Evolutionary conservation across 768 basidiomycete genomes (phyloP), one percentile per base, ranked within the genome.

Genomic region (Cystobasidium onofrii): DNA sequence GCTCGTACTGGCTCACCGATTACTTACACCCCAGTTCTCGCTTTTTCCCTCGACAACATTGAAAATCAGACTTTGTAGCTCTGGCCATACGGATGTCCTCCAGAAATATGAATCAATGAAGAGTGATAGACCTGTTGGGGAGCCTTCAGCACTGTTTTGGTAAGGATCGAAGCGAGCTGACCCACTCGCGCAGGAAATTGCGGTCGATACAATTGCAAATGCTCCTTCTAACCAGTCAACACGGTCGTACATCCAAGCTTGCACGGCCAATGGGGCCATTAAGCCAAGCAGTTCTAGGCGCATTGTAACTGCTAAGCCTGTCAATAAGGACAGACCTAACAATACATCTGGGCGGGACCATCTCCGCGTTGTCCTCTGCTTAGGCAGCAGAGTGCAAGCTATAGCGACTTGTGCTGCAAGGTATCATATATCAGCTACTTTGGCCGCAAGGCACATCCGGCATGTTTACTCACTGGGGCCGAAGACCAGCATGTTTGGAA

Each of bases 401-500:
- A 78, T 36, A 12, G 76, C 76, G n/a, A 76, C 12, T 76, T 77
- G 77, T 0, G 76, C 78, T 76, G 73, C 18, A n/a, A 20, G 12
- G 41, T 20, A 27, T 6, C 15, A 36, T 1, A 44, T 3, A 20
- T 50, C 4, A 50, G 46, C 46, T 50, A 17, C 3, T n/a, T 50
- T 20, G 10, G n/a, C 4, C 10, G 29, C 31, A 12, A 34, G 15
- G 43, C 0, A 41, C 57, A 33, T 34, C 23, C 1, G 61, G 3
- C 13, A 0, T 63, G 27, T 29, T 18, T 55, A 55, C 77, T 73
- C 36, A 94, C 92, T 90, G 55, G 88, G 86, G 1, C 89, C 83
- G 20, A 93, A 82, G 1, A 92, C 92, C 75, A 93, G 88, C 88
- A 92, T 95, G 80, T 98, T 99, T 0, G 96, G 95, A 7, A 98